Conservation (phyloP, 352 stramenopile species). For the Globisporangium rhizosaccharum region DNA sequence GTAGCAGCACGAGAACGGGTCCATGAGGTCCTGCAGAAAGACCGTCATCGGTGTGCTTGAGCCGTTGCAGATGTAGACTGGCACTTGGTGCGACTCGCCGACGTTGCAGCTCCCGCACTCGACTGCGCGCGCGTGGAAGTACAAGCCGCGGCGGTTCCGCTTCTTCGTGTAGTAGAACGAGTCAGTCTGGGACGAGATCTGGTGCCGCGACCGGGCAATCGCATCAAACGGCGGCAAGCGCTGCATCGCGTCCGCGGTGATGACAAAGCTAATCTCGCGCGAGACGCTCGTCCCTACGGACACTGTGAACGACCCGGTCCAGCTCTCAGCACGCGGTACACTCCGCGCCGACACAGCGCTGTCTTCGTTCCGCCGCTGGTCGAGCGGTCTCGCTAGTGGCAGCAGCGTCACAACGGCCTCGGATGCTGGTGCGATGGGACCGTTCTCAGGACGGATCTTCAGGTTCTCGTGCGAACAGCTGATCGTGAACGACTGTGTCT, state of each 20-base stretch:
- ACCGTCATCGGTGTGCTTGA: constrained; percentile 77
- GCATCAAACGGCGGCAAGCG: constrained; percentile 53
- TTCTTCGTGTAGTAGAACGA: constrained; percentile 86
- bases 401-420: constrained; percentile 39
- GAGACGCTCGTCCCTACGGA: constrained; percentile 36
- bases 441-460: constrained; percentile 31
- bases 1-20: constrained; percentile 74
- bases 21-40: constrained; percentile 72
- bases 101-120: constrained; percentile 74
- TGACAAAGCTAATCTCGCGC: constrained; percentile 69
- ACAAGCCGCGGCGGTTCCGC: constrained; percentile 61
- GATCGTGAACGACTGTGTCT: constrained; percentile 45
- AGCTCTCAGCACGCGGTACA: constrained; percentile 26
- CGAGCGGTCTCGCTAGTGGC: constrained; percentile 52
- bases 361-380: constrained; percentile 6
- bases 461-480: constrained; percentile 53
- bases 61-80: constrained; percentile 85
- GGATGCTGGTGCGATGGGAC: constrained; percentile 39
- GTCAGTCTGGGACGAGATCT: constrained; percentile 67
- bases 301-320: constrained; percentile 61
- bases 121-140: constrained; percentile 81
- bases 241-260: constrained; percentile 32
- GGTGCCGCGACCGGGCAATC: constrained; percentile 51
- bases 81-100: constrained; percentile 70
- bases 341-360: constrained; percentile 3